These are phyloP conservation scores for Phlebopus sp. DNA, from an alignment of 1,284 basidiomycete genomes.

Conservation along the genomic window DNA sequence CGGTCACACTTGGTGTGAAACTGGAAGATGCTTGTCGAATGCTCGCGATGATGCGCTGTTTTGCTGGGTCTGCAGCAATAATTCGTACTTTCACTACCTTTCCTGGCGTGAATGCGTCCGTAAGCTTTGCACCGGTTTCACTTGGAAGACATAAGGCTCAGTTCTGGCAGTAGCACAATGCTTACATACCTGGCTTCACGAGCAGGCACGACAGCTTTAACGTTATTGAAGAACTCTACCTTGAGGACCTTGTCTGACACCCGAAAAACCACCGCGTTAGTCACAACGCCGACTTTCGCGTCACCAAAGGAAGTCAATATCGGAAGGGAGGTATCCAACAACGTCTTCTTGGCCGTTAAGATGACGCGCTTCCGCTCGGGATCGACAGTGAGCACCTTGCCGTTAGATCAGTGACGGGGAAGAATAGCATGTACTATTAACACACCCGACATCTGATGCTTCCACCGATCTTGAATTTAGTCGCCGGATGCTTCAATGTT, in stretches of 20 bases:
- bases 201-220: conserved; percentile 81
- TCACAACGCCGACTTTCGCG: conserved; percentile 69
- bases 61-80: conserved; percentile 65
- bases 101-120: conserved; percentile 74
- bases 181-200: conserved; percentile 76
- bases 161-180: not conserved
- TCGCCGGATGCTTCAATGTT: conserved; percentile 85
- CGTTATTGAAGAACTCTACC: conserved; percentile 88
- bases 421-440: conserved; percentile 8
- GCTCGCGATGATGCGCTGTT: conserved; percentile 76
- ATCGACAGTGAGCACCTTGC: conserved; percentile 84
- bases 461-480: conserved; percentile 84
- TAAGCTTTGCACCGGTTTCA: conserved; percentile 47
- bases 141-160: conserved; percentile 12
- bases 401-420: conserved; percentile 4
- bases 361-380: conserved; percentile 78
- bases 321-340: conserved; percentile 80
- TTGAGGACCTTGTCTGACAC: conserved; percentile 76
- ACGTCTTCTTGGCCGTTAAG: conserved; percentile 90
- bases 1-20: conserved; percentile 47
- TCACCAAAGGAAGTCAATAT: conserved; percentile 69
- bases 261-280: conserved; percentile 84
- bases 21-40: conserved; percentile 77
- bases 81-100: conserved; percentile 88
- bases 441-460: conserved; percentile 84